Evolutionary conservation across 768 basidiomycete species (phyloP), one percentile per base, ranked within the genome.

Genomic region (Leucocoprinus birnbaumii): DNA sequence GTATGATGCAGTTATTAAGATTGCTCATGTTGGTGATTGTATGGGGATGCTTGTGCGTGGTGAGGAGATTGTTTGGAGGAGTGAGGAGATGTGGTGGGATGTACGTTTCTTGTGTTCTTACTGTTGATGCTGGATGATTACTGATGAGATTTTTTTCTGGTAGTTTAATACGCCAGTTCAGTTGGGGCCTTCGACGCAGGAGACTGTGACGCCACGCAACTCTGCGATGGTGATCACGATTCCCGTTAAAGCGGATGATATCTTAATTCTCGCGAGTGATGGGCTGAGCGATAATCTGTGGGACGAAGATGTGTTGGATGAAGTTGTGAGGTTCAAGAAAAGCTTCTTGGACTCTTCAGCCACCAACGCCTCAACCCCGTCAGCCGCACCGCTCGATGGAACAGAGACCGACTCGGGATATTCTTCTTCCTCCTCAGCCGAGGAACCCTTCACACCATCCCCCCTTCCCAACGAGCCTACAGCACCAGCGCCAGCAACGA

Each of bases 31-130:
- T 7, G 92, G 93, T 8, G 92, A 95, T 63, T 92, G 92, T 66
- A 88, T 89, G 81, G 86, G 86, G 21, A 87, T 91, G 79, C 78
- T 97, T 19, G 84, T 98, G 18, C 83, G 94, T 2, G 86, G 80
- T 5, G 82, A 88, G 43, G 76, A 83, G 51, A 84, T 97, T 42
- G 82, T 85, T 1, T 97, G 93, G 86, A 79, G 94, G 27, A 89
- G 86, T 47, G 83, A 90, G 41, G 95, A 97, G 69, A 95, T 96
- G 91, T 94, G 94, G 84, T 94, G 92, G 81, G 80, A 78, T 13
- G 84, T 84, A 63, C 66, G 83, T 76, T 34, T n/a, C n/a, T n/a
- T n/a, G 50, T 37, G 35, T 50, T 43, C 21, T 38, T n/a, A 38
- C 16, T 38, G 38, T 3, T 6, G n/a, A 48, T n/a, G 13, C 7